Evolutionary conservation across 139 green algal genomes (phyloP), one percentile per base, ranked within the genome.

Genomic region (Chlorella sp.): DNA sequence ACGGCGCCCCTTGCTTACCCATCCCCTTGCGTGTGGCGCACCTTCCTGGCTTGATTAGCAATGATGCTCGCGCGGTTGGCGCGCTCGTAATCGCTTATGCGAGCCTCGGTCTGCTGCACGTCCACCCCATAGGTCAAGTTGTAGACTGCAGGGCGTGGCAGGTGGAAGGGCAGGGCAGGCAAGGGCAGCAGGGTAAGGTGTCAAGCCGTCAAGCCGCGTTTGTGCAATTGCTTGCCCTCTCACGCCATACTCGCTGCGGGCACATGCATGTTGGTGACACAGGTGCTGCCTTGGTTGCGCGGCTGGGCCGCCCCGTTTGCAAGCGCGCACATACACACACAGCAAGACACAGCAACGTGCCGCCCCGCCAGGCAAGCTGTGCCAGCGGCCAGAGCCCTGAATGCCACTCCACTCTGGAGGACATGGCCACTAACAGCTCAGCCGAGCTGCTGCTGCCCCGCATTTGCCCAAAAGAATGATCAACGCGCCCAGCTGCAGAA

Each of bases 71-170:
- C 30, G 1, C 68, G 20, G 59, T 80, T 80, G 14, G 74, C n/a
- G 24, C 67, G 55, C 67, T 80, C 50, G 67, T 80, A 80, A 14
- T 74, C 67, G 23, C 23, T 20, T 3, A 80, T 17, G 6, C 49
- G 49, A 2, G 60, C 55, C 32, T 80, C 74, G 2, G 61, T 74
- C 29, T 55, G 24, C 26, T 35, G 55, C 17, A 80, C 67, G 59
- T 80, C 74, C 68, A 80, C 69, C 33, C 36, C 59, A 60, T 74
- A 75, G 1, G 31, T 59, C 14, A 80, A 26, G 74, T 74, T 80
- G 42, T 69, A 75, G 35, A 80, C 74, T 80, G 67, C 65, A 69
- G 2, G 55, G 24, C 5, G 27, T 6, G 27, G 24, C 26, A 26
- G 34, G 14, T 60, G 29, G n/a, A 31, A 30, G 24, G 5, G 59